Base-by-base conservation (phyloP, 495 filamentous ascomycete species). In the Cenococcum geophilum region DNA sequence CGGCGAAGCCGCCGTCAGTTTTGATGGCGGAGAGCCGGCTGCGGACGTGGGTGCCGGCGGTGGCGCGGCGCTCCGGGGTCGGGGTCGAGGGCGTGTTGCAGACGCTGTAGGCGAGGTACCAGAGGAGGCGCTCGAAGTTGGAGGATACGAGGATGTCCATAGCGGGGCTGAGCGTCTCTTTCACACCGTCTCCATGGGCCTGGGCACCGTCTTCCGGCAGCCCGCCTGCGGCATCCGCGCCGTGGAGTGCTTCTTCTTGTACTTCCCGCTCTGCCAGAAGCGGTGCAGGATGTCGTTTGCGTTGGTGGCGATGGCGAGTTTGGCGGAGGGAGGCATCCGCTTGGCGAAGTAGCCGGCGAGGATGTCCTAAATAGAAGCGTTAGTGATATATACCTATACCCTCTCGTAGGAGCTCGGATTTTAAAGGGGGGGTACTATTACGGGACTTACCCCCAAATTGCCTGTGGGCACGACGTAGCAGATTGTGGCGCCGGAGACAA, bases 81-180 rank as follows among this genome's bases (percentile, higher is more conserved):
- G 68, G 63, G 47, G 59, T 62, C n/a, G 60, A 59, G 34, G 45
- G 45, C 18, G 63, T 58, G 52, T 62, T 66, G 62, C 74, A 79
- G 62, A 81, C 83, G 60, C 85, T 78, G 72, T 86, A 85, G 1
- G 89, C 85, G 11, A 96, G 79, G 78, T 87, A 96, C 92, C 92
- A 97, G n/a, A 98, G 79, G 0, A 98, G 79, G 27, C 93, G 82
- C 78, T 98, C 93, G 72, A 98, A 97, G 79, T 98, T 98, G 72
- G 86, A 91, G 57, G 84, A 88, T 37, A 97, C 91, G 12, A 97
- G 80, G 57, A 97, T 97, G 72, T 97, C 93, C 93, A 98, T 98
- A 20, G 93, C 93, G 0, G 93, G 92, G 55, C 82, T 87, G 40
- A 89, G 77, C 0, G 93, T 97, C 73, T 93, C 92, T 74, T 89